Base-by-base conservation (phyloP, 1,284 basidiomycete species). In the Austroboletus niveus region DNA sequence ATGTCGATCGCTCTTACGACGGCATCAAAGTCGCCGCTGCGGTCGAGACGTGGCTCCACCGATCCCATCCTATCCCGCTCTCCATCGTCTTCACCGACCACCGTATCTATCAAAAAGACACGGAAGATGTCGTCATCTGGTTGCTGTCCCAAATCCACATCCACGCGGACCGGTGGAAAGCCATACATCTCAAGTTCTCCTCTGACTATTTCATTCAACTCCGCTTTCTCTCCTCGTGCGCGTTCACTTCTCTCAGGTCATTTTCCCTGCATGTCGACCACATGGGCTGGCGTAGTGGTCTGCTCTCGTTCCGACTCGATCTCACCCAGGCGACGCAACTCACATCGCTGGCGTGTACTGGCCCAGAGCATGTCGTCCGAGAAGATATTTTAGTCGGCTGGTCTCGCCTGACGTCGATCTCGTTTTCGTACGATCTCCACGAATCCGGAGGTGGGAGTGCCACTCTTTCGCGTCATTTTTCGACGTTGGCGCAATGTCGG, bases 361-460 rank as follows among this genome's bases (percentile, higher is more conserved):
- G 64, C 3, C 62, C 65, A 20, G 59, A 60, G n/a, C 59, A 54
- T 27, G 55, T 53, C 35, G 48, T 41, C 34, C 51, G 55, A 29
- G 65, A 67, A 51, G 54, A 63, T 8, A 54, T 67, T 22, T 36
- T 60, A 15, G 52, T 68, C 10, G 44, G 62, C 45, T 64, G 62
- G 62, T 6, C 43, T 30, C 61, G 47, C 5, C 65, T 64, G 29
- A 66, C 65, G 1, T 62, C 59, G 5, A 4, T 66, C 7, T 54
- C 59, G 5, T 52, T 64, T 20, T 62, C 63, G 14, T 67, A 67
- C 24, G 53, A 63, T 27, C 30, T 61, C 2, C 60, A 65, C 9
- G 62, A 66, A 49, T 53, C 64, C n/a, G 56, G 60, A 1, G 64
- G 62, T 9, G 62, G 64, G 42, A 63, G 58, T 15, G 50, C 60